phyloP scores from a whole-genome alignment of 495 filamentous ascomycete species.

The Penicillium angulare region DNA sequence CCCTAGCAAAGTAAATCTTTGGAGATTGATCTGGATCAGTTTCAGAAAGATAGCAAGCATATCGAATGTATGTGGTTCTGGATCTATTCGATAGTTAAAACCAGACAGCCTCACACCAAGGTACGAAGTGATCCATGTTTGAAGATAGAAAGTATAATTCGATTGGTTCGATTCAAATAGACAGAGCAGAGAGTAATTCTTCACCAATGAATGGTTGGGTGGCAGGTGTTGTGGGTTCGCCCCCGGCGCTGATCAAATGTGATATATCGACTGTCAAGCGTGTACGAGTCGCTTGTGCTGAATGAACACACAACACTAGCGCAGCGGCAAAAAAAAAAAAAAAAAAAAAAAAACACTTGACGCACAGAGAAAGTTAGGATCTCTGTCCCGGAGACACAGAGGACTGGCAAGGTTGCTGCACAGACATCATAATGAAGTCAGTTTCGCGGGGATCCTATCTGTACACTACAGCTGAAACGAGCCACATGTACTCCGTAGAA shows the following conservation, averaged over 20 bases:
- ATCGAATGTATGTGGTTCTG: no score
- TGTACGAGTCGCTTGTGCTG: constrained; percentile 6
- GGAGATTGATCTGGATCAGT: constrained; percentile 1
- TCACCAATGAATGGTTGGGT: constrained; percentile 6
- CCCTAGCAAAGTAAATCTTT: not conserved
- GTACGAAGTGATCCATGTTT: no score
- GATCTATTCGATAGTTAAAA: not conserved
- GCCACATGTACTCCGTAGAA: no score
- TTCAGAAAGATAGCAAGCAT: constrained; percentile 4
- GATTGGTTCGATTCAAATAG: constrained; percentile 7
- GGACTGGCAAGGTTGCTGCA: not conserved
- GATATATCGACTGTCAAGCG: constrained; percentile 23
- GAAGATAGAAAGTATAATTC: not conserved
- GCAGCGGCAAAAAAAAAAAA: constrained; percentile 5
- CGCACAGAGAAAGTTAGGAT: constrained; percentile 15
- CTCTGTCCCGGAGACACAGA: not conserved
- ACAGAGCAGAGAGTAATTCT: not conserved
- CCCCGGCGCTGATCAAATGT: constrained; percentile 11
- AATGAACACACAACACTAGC: not conserved
- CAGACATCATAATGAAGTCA: not conserved
- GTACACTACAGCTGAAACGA: constrained; percentile 1
- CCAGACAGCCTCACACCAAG: no score
- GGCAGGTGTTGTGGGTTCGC: not conserved
- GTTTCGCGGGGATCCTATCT: not conserved
- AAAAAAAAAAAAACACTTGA: constrained; percentile 2